A percentile compares a stretch with the other conserved stretches of the same genome.
Evolutionary conservation across 495 filamentous ascomycete species (phyloP).

Genomic region (Pseudevernia furfuracea): DNA sequence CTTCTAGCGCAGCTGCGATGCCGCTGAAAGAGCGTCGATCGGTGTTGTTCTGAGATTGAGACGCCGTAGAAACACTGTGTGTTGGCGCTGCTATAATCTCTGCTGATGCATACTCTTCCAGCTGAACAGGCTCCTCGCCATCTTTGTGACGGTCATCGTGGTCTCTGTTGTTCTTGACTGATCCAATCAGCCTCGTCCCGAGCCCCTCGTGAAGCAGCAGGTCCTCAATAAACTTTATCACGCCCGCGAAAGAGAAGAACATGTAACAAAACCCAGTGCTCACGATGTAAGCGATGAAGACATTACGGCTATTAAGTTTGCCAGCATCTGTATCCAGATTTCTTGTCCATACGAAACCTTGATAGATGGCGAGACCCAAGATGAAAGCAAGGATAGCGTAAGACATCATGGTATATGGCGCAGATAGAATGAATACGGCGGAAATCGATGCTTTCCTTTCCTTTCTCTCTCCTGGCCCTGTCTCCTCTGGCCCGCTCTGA

Average conservation of each 20-base stretch:
- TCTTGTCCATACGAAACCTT: conserved; percentile 17
- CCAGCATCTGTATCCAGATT: conserved; percentile 17
- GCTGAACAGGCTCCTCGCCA: neutral
- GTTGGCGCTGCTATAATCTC: neutral
- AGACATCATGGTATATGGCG: conserved; percentile 19
- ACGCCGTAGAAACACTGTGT: neutral
- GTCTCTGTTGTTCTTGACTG: too few species aligned
- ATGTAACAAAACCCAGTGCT: neutral
- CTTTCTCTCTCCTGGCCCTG: neutral
- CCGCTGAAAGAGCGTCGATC: neutral
- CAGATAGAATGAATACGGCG: conserved; percentile 15
- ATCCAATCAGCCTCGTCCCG: neutral
- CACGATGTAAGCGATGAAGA: conserved; percentile 19
- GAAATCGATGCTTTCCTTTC: conserved; percentile 2
- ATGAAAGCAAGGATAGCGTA: conserved; percentile 20
- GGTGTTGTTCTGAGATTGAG: neutral
- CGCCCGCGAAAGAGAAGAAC: neutral
- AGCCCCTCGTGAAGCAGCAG: neutral
- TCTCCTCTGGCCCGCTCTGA: too few species aligned
- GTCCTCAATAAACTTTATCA: conserved; percentile 13
- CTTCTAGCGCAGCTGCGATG: conserved; percentile 12
- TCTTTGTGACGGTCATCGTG: neutral
- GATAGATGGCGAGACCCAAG: conserved; percentile 19
- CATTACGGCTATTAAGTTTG: conserved; percentile 11
- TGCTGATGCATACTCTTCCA: neutral